phyloP scores from a whole-genome alignment of 352 stramenopile species.

The Albugo laibachii region DNA sequence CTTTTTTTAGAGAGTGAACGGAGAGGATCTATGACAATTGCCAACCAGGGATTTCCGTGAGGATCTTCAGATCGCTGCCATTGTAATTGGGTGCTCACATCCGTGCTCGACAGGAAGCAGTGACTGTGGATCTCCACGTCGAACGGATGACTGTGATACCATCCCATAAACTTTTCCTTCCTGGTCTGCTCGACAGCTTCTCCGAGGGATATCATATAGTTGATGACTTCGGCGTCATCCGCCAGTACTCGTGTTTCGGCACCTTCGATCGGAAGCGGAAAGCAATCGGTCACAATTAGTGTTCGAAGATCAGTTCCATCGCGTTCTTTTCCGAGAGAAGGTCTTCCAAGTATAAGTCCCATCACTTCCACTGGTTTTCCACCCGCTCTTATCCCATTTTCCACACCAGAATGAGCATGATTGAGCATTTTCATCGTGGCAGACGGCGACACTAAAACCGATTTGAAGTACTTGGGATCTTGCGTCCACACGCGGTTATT shows the following conservation, averaged over 20 bases:
- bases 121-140: constrained; percentile 92
- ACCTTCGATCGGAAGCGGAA: constrained; percentile 94
- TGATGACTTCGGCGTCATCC: constrained; percentile 94
- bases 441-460: constrained; percentile 86
- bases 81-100: constrained; percentile 94
- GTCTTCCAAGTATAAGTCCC: constrained; percentile 92
- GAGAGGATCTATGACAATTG: constrained; percentile 96
- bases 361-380: constrained; percentile 98
- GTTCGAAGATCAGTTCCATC: constrained; percentile 81
- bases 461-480: constrained; percentile 91
- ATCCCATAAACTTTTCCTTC: constrained; percentile 97
- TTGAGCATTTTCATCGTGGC: constrained; percentile 96
- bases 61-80: constrained; percentile 96
- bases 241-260: constrained; percentile 90
- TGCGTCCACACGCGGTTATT: constrained; percentile 81
- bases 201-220: constrained; percentile 98
- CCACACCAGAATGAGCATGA: constrained; percentile 93
- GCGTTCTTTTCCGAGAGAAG: constrained; percentile 53
- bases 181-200: constrained; percentile 88
- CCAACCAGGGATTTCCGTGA: constrained; percentile 91
- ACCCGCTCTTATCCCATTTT: constrained; percentile 92
- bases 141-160: constrained; percentile 99
- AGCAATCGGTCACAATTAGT: constrained; percentile 96
- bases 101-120: constrained; percentile 95
- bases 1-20: constrained; percentile 84